Evolutionary conservation across 1,284 basidiomycete genomes (phyloP).

Genomic region (Puccinia brachypodii): DNA sequence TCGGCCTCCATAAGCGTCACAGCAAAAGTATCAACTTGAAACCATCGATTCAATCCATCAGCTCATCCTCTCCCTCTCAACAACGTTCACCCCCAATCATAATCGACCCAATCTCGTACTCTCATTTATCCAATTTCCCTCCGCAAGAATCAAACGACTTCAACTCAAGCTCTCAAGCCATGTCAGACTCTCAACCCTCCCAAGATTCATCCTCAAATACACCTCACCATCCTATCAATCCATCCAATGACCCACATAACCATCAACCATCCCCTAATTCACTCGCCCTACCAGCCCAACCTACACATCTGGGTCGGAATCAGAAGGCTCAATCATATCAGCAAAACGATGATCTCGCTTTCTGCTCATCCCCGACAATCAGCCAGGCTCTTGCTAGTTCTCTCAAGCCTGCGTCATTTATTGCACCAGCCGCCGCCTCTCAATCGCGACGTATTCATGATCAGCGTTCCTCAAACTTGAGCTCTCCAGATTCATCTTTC

Average conservation of each 20-base stretch:
- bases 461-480: not conserved
- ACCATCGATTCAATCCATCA: not conserved
- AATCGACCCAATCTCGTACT: not conserved
- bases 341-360: conserved; percentile 20
- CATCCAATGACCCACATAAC: not conserved
- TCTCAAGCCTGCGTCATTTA: not conserved
- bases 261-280: not conserved
- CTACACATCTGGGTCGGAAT: not conserved
- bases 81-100: not conserved
- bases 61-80: not conserved
- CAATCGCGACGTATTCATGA: not conserved
- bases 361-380: conserved; percentile 6
- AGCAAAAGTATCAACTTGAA: conserved; percentile 13
- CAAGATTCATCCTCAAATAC: conserved; percentile 4
- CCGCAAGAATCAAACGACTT: not conserved
- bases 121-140: not conserved
- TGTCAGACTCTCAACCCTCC: not conserved
- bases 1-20: conserved; percentile 18
- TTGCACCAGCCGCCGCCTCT: not conserved
- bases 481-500: not conserved
- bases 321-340: conserved; percentile 16
- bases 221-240: not conserved
- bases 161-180: not conserved
- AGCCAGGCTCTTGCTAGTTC: not conserved
- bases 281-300: not conserved